Base-by-base conservation (phyloP, 352 stramenopile genomes). In the Thalassiosira ordinaria region DNA sequence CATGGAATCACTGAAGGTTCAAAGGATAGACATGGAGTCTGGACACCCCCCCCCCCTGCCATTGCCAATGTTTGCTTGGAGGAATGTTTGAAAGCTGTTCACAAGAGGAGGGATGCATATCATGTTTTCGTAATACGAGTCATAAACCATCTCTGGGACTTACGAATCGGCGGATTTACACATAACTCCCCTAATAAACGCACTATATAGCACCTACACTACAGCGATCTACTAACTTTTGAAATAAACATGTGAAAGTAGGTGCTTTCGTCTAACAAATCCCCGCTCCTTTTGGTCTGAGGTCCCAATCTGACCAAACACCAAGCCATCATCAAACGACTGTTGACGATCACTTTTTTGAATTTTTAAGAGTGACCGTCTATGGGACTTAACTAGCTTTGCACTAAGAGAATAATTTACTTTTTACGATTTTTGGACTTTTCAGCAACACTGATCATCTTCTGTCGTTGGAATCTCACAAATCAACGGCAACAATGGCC, bases 71-170 rank as follows among this genome's bases (percentile, higher is more conserved):
- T 63, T 0, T 49, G 46, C 4, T 29, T 78, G 8, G 78, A 81
- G 49, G 49, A 66, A 27, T 59, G 69, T 14, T 13, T 65, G 6
- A 66, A 67, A n/a, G 51, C 64, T 4, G 47, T 37, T 2, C 70
- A 82, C 44, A 74, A 69, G n/a, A n/a, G n/a, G n/a, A n/a, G n/a
- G n/a, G n/a, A n/a, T n/a, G n/a, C n/a, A n/a, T n/a, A n/a, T n/a
- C 71, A 82, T 56, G 18, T 81, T 29, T 65, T 85, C 22, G 33
- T 82, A 22, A 35, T 46, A 46, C 37, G 37, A 46, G 37, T 46
- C 14, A 46, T 7, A 14, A 7, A 46, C 37, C 37, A 46, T 46
- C 14, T 46, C n/a, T n/a, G n/a, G n/a, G 37, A 46, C 37, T 46
- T 46, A 14, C 37, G 7, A 14, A 14, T 46, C 14, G 37, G 37